Evolutionary conservation across 208 protist genomes (phyloP).

Genomic region (Trypanosoma rangeli): DNA sequence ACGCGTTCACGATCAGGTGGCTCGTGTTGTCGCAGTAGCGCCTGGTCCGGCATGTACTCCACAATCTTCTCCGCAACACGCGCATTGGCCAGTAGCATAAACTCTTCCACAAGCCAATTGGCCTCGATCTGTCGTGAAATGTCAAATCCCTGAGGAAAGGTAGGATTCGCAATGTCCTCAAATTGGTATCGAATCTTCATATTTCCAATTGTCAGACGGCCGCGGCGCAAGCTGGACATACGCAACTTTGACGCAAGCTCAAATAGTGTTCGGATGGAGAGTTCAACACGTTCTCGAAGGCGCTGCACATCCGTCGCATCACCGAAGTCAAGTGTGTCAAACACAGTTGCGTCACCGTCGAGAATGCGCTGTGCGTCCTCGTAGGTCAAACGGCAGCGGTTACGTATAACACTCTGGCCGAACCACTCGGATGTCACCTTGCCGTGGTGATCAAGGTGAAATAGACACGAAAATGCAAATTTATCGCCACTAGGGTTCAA

Average conservation of each 20-base stretch:
- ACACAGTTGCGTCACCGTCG: slow-evolving; percentile 35
- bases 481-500: slow-evolving; percentile 86
- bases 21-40: slow-evolving; percentile 81
- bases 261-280: slow-evolving; percentile 56
- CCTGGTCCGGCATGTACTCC: slow-evolving; percentile 75
- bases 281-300: slow-evolving; percentile 32
- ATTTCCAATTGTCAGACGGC: slow-evolving; percentile 63
- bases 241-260: slow-evolving; percentile 63
- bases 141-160: slow-evolving; percentile 50
- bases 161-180: slow-evolving; percentile 41
- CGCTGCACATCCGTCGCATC: not conserved
- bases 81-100: slow-evolving; percentile 92
- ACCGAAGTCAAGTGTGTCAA: slow-evolving; percentile 35
- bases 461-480: slow-evolving; percentile 88
- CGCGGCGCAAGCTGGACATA: slow-evolving; percentile 39
- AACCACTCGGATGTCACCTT: slow-evolving; percentile 85
- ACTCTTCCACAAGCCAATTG: slow-evolving; percentile 93
- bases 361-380: slow-evolving; percentile 84
- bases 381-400: slow-evolving; percentile 82
- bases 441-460: slow-evolving; percentile 68
- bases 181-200: slow-evolving; percentile 58
- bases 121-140: slow-evolving; percentile 59
- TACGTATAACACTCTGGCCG: slow-evolving; percentile 87
- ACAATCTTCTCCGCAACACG: slow-evolving; percentile 86
- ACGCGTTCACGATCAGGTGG: slow-evolving; percentile 53